phyloP scores from a whole-genome alignment of 1,284 basidiomycete genomes.

The Mycena sp. region DNA sequence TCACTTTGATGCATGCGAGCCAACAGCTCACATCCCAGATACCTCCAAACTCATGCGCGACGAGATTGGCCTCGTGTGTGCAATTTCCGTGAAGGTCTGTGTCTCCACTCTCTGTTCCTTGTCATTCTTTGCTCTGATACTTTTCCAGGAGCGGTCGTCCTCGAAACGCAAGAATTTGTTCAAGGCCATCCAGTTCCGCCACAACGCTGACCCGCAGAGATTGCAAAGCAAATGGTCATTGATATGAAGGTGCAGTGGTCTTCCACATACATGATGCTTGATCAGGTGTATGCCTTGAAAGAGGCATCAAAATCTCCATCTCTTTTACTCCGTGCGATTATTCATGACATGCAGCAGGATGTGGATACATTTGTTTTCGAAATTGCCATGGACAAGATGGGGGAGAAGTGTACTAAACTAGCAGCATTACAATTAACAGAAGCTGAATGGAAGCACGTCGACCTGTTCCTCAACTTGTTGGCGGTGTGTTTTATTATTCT shows the following conservation, averaged over 20 bases:
- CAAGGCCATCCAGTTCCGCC: background rate
- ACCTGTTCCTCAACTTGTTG: constrained; percentile 40
- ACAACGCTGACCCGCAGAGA: constrained; percentile 31
- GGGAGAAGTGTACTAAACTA: constrained; percentile 39
- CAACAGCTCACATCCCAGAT: constrained; percentile 5
- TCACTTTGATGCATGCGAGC: background rate
- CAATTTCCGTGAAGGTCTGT: constrained; percentile 30
- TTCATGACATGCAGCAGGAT: constrained; percentile 29
- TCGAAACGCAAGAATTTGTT: constrained; percentile 18
- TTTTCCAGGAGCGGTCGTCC: constrained; percentile 32
- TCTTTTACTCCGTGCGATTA: constrained; percentile 2
- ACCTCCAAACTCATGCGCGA: constrained; percentile 11
- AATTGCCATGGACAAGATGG: no score
- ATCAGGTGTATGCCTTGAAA: constrained; percentile 35
- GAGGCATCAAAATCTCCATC: constrained; percentile 22
- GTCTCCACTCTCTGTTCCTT: background rate
- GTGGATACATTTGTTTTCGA: constrained; percentile 35
- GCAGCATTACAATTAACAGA: constrained; percentile 35
- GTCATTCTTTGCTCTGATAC: background rate
- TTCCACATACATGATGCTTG: constrained; percentile 49
- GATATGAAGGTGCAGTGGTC: constrained; percentile 55
- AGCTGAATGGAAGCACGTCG: constrained; percentile 44
- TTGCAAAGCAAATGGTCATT: constrained; percentile 38
- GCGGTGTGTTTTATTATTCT: constrained; percentile 34
- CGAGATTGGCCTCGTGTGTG: constrained; percentile 31